Evolutionary conservation across 2,329 filamentous ascomycete species (phyloP).

Genomic region (Hypoxylon sp.): DNA sequence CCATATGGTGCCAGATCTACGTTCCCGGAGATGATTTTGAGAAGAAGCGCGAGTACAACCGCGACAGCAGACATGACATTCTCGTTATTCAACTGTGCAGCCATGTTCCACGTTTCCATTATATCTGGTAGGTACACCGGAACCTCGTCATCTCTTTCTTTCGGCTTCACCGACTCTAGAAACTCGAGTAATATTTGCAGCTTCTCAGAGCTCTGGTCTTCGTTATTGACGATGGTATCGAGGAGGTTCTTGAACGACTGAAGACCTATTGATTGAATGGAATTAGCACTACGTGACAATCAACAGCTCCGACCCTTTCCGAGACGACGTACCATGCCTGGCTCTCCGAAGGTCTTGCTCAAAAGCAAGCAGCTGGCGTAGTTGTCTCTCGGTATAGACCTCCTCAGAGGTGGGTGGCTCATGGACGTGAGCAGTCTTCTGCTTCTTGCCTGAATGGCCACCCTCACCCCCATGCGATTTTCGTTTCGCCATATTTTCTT

Average conservation of each 20-base stretch:
- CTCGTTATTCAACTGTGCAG: constrained; percentile 84
- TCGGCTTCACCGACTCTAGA: constrained; percentile 70
- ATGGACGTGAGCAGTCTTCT: constrained; percentile 66
- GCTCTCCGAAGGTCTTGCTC: constrained; percentile 77
- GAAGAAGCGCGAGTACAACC: constrained; percentile 83
- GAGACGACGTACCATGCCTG: constrained; percentile 70
- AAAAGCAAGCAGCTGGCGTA: constrained; percentile 78
- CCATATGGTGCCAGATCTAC: constrained; percentile 83
- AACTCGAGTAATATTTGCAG: constrained; percentile 77
- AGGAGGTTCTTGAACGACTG: constrained; percentile 82
- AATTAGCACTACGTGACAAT: constrained; percentile 12
- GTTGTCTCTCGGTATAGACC: constrained; percentile 74
- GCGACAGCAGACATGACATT: constrained; percentile 84
- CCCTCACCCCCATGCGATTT: constrained; percentile 52
- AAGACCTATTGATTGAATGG: constrained; percentile 60
- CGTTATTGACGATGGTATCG: constrained; percentile 72
- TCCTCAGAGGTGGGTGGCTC: constrained; percentile 73
- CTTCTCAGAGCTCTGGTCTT: constrained; percentile 65
- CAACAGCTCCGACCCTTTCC: neutral
- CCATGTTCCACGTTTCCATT: constrained; percentile 90
- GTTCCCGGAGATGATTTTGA: constrained; percentile 82
- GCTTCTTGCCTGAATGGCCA: constrained; percentile 66
- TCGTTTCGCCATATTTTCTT: constrained; percentile 51
- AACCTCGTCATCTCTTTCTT: constrained; percentile 68
- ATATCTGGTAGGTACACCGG: constrained; percentile 81